Percentiles rank a stretch among this genome's conserved stretches.
These are phyloP conservation scores for Phaeoacremonium minimum DNA, from an alignment of 2,329 filamentous ascomycete species.

Conservation along the genomic window DNA sequence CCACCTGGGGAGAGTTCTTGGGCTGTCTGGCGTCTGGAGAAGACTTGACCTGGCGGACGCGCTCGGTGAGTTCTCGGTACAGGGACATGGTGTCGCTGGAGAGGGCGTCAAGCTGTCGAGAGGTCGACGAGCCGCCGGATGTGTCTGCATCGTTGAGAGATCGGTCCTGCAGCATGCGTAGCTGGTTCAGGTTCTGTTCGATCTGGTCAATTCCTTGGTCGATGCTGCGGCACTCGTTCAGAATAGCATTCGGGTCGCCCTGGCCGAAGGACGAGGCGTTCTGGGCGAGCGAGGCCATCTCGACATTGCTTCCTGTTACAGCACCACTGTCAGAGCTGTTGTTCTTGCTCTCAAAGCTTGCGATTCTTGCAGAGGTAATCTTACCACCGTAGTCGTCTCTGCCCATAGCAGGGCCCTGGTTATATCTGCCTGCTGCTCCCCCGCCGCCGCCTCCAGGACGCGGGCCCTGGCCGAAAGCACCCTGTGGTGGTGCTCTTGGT, in stretches of 20 bases:
- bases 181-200: constrained; percentile 65
- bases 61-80: constrained; percentile 75
- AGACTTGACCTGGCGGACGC: constrained; percentile 78
- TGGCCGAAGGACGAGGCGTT: constrained; percentile 41
- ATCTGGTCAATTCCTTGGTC: constrained; percentile 73
- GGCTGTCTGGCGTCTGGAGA: constrained; percentile 69
- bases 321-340: constrained; percentile 3
- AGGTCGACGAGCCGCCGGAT: constrained; percentile 59
- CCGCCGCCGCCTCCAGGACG: constrained; percentile 22
- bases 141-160: constrained; percentile 73
- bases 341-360: not conserved
- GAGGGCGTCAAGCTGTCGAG: constrained; percentile 67
- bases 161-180: constrained; percentile 66
- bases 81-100: constrained; percentile 77
- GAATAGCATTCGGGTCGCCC: constrained; percentile 67
- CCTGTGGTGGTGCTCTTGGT: constrained; percentile 18
- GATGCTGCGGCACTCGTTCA: constrained; percentile 82
- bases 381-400: constrained; percentile 31
- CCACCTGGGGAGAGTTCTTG: constrained; percentile 76
- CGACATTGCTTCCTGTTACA: constrained; percentile 45
- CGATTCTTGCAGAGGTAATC: constrained; percentile 1
- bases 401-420: constrained; percentile 22
- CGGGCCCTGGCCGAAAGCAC: constrained; percentile 21
- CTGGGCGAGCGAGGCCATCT: constrained; percentile 64
- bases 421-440: constrained; percentile 15